A percentile compares a stretch with the other conserved stretches of the same genome.
These are phyloP conservation scores for Ceratocystis albifundus DNA, from an alignment of 2,329 filamentous ascomycete genomes.

Conservation along the genomic window DNA sequence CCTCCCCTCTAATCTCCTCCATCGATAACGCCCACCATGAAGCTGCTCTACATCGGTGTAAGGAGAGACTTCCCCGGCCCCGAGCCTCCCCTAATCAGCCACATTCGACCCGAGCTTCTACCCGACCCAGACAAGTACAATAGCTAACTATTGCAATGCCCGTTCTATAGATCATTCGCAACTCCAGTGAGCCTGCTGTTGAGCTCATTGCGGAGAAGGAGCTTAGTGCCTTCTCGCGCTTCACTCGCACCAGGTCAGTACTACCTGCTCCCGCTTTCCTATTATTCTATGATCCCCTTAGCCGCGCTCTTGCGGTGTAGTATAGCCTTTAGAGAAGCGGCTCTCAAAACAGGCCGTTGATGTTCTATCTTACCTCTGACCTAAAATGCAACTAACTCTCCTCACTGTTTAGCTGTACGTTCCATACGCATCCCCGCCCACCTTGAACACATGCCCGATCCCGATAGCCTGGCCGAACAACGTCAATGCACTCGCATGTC, in stretches of 20 bases:
- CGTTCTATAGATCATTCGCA: conserved; percentile 58
- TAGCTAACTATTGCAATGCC: not conserved
- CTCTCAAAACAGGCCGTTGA: not conserved
- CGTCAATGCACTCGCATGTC: not conserved
- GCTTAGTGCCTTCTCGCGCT: conserved; percentile 65
- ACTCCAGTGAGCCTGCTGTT: conserved; percentile 61
- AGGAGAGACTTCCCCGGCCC: conserved; percentile 14
- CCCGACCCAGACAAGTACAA: not conserved
- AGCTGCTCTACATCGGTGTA: conserved; percentile 81
- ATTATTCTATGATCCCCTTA: not conserved
- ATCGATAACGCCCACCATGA: conserved; percentile 46
- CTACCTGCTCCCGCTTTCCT: not conserved
- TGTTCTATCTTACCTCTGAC: not conserved
- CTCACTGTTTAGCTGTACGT: conserved; percentile 18
- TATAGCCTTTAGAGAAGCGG: not conserved
- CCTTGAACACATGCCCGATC: not conserved
- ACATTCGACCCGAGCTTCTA: not conserved
- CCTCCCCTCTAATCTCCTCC: not conserved
- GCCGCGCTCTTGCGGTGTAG: not conserved
- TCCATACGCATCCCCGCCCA: not conserved
- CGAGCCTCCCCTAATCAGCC: not conserved
- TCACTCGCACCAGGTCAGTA: conserved; percentile 58
- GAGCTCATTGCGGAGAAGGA: conserved; percentile 70
- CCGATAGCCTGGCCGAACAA: not conserved
- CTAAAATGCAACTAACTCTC: conserved; percentile 14